Evolutionary conservation across 2,329 filamentous ascomycete genomes (phyloP), one percentile per base, ranked within the genome.

Genomic region (Aspergillus vadensis): DNA sequence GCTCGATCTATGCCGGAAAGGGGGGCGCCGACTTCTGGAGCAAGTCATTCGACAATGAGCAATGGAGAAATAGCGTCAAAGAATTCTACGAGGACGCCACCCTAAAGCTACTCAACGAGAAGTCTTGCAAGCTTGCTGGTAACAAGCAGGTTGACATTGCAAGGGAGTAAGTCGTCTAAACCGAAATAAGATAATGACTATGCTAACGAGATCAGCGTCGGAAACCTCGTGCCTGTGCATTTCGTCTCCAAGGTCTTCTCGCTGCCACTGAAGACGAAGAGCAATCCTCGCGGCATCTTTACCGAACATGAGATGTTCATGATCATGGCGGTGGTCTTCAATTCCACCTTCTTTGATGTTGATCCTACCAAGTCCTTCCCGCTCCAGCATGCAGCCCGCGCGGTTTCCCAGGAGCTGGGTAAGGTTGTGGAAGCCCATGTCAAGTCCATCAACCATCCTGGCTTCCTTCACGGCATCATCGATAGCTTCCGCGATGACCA

Each of bases 131-230:
- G 59, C 81, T 93, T 27, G 83, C 80, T 4, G 83, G 83, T 8
- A 81, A 82, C 58, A 84, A 84, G 55, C 88, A 91, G 70, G 83
- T 92, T 43, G 91, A 95, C 67, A 81, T 93, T 82, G 83, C 85
- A 36, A 80, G 84, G 59, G 84, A 86, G 72, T 77, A 74, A 72
- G 77, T 69, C 32, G 30, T 15, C 21, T 19, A 50, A 32, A 19
- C 41, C 8, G 52, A 21, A 19, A n/a, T 12, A 19, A 27, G 38
- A 66, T 58, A 59, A 67, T 32, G 44, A 51, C 36, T 25, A 55
- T 32, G 7, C 21, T 47, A 62, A 36, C 30, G 10, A 36, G 30
- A 36, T 36, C 62, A 72, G 69, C 66, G 74, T 86, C 47, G 81
- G 82, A 23, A 85, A 85, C 64, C 68, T 85, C 4, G 82, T 82